Percentiles rank a stretch among this genome's conserved stretches.
phyloP scores from a whole-genome alignment of 2,329 filamentous ascomycete genomes.

The Helotiales sp. region DNA sequence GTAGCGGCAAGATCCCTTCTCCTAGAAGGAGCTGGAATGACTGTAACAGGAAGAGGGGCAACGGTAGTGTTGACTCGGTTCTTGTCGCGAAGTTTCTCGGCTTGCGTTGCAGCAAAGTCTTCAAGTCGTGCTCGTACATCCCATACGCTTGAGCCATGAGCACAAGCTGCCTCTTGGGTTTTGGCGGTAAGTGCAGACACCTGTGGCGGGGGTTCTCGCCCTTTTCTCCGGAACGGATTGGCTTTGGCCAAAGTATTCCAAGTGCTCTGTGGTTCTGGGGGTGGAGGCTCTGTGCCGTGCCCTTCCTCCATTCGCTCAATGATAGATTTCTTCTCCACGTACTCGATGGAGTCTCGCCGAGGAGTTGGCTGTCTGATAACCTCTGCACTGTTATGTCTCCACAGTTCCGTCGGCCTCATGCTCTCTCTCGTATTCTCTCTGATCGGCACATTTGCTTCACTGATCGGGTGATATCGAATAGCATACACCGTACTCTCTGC shows the following conservation, averaged over 20 bases:
- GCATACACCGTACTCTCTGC: conserved; percentile 69
- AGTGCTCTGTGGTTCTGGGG: conserved; percentile 14
- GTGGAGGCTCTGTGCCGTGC: conserved; percentile 14
- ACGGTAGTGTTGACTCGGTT: conserved; percentile 56
- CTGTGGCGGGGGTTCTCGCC: conserved; percentile 40
- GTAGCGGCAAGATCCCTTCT: conserved; percentile 61
- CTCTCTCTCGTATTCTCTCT: conserved; percentile 14
- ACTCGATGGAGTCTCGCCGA: conserved; percentile 21
- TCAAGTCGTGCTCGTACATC: conserved; percentile 62
- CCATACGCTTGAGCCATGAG: conserved; percentile 50
- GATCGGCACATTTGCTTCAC: conserved; percentile 45
- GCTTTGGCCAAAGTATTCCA: conserved; percentile 35
- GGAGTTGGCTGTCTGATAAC: conserved; percentile 19
- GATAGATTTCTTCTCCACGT: conserved; percentile 35
- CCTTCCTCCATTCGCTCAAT: conserved; percentile 29
- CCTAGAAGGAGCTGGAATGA: conserved; percentile 67
- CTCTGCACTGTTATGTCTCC: conserved; percentile 38
- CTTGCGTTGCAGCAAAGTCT: conserved; percentile 64
- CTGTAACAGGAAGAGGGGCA: conserved; percentile 60
- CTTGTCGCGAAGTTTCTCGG: conserved; percentile 62
- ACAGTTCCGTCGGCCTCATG: conserved; percentile 11
- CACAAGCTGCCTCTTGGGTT: conserved; percentile 22
- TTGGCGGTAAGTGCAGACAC: conserved; percentile 39
- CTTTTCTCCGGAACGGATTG: conserved; percentile 39
- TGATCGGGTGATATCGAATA: conserved; percentile 63